These are phyloP conservation scores for Ogataea minuta DNA, from an alignment of 805 yeast species.

Conservation along the genomic window DNA sequence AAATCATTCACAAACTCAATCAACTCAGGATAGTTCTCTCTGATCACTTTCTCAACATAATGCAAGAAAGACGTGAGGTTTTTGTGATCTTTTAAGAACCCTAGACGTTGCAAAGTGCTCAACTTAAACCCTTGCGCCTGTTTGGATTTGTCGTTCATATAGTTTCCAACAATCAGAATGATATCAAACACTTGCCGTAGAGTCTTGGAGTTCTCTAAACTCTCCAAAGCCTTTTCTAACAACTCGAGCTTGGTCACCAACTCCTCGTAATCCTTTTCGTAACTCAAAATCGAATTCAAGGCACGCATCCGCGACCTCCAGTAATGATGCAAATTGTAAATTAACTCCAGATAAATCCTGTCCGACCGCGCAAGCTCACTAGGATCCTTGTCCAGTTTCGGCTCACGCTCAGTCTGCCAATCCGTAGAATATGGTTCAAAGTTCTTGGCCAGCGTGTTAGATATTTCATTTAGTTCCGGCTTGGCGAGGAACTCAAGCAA, in stretches of 20 bases:
- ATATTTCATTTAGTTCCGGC: constrained; percentile 71
- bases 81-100: constrained; percentile 84
- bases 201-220: constrained; percentile 62
- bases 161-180: constrained; percentile 89
- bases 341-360: constrained; percentile 74
- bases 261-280: constrained; percentile 76
- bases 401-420: constrained; percentile 45
- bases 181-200: constrained; percentile 75
- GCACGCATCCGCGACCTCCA: constrained; percentile 94
- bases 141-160: constrained; percentile 90
- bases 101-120: constrained; percentile 83
- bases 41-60: constrained; percentile 84
- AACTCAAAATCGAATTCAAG: constrained; percentile 62
- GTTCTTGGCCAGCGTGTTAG: constrained; percentile 66
- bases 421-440: constrained; percentile 80
- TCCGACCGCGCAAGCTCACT: constrained; percentile 83
- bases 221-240: constrained; percentile 71
- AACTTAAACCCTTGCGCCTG: constrained; percentile 92
- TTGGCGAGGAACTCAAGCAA: constrained; percentile 82
- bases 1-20: constrained; percentile 74
- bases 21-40: constrained; percentile 79
- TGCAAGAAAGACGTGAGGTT: constrained; percentile 88
- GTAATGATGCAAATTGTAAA: constrained; percentile 79
- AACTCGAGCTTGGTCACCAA: constrained; percentile 62
- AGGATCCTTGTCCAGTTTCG: constrained; percentile 66